A percentile compares a stretch with the other conserved stretches of the same genome.
These are phyloP conservation scores for Oxytropis ochrocephala DNA, from an alignment of 306 rosid species.

Conservation along the genomic window DNA sequence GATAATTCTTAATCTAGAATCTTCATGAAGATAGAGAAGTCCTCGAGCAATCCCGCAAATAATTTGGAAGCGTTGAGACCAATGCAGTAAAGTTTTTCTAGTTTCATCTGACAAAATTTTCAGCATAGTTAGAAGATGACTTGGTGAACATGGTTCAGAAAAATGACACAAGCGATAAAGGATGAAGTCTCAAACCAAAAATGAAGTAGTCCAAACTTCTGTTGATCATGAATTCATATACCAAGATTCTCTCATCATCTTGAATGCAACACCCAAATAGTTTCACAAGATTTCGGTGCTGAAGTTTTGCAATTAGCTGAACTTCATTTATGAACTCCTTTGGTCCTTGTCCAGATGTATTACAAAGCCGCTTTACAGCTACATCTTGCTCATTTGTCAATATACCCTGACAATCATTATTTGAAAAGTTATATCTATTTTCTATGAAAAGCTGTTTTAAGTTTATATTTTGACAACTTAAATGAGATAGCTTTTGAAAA, in stretches of 20 bases:
- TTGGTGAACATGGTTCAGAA: background rate
- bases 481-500: background rate
- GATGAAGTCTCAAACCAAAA: conserved; percentile 41
- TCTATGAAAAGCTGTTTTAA: background rate
- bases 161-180: background rate
- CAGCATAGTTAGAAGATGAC: background rate
- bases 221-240: conserved; percentile 61
- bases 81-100: conserved; percentile 16
- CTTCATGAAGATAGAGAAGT: conserved; percentile 52
- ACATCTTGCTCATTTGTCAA: conserved; percentile 40
- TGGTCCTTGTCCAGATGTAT: conserved; percentile 48
- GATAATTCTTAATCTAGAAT: conserved; percentile 48
- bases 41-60: conserved; percentile 46
- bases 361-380: conserved; percentile 61
- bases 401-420: conserved; percentile 41
- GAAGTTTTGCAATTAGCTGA: conserved; percentile 50
- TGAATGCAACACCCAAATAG: conserved; percentile 58
- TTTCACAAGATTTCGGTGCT: conserved; percentile 62
- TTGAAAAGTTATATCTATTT: background rate
- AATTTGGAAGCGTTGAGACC: conserved; percentile 41
- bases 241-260: conserved; percentile 37
- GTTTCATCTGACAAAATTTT: conserved; percentile 21
- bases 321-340: conserved; percentile 62
- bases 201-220: conserved; percentile 58
- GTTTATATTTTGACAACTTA: background rate